Base-by-base conservation (phyloP, 768 basidiomycete species). In the Phanerodontia chrysosporium region DNA sequence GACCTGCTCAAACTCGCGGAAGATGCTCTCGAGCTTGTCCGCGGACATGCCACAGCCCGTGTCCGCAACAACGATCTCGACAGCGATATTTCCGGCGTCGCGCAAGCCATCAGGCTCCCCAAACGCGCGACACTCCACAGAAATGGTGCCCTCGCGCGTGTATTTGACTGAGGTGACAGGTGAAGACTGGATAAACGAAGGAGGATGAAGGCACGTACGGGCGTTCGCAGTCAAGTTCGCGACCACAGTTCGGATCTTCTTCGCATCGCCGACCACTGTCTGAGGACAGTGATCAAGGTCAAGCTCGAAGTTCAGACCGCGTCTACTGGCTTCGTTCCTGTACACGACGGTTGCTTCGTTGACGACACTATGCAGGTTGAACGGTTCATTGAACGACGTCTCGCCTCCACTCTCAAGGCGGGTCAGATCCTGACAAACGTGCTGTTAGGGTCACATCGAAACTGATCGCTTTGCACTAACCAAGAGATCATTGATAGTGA, bases 401-500 rank as follows among this genome's bases (percentile, higher is more conserved):
- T 88, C 84, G 60, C 86, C 81, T 8, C 89, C 89, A 57, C 79
- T 84, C 69, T 94, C 90, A 25, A 90, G 75, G 6, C 89, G 79
- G 0, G 91, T 92, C 12, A 92, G 77, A 70, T 92, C 90, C 81
- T 84, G 59, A 13, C 1, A 58, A 3, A 22, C 16, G 16, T 3
- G 8, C 1, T 10, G 3, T 14, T 44, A 21, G 21, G 13, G 5
- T 22, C 6, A 28, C 13, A 3, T 7, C 16, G 18, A 45, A n/a
- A n/a, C n/a, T n/a, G n/a, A n/a, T n/a, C n/a, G n/a, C n/a, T n/a
- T n/a, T n/a, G n/a, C 21, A 42, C 75, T 14, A 55, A 84, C 83
- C 66, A 92, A 75, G 10, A 92, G 74, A 70, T 92, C 90, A 68
- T 92, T 92, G 70, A 92, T 90, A 3, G 90, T 89, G 73, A 90